A percentile compares a stretch with the other conserved stretches of the same genome.
phyloP scores from a whole-genome alignment of 495 filamentous ascomycete genomes.

The Umbilicaria muhlenbergii region DNA sequence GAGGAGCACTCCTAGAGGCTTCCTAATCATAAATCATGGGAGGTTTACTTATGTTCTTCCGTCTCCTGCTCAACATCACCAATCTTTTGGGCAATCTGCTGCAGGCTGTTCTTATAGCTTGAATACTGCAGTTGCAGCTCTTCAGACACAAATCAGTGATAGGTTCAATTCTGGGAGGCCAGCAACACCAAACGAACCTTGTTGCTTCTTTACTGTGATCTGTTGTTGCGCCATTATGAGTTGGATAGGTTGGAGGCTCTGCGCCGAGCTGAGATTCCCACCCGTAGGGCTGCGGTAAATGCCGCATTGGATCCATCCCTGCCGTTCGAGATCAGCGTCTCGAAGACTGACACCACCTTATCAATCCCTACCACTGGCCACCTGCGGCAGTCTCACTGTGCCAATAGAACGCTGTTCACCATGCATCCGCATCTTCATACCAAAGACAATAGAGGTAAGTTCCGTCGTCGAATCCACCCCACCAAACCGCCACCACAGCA shows the following conservation, averaged over 20 bases:
- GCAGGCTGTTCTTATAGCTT: constrained; percentile 90
- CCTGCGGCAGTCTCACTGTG: not conserved
- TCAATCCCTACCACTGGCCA: not conserved
- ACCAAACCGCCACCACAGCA: not conserved
- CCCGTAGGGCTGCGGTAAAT: not conserved
- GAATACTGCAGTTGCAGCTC: constrained; percentile 89
- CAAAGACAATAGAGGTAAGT: constrained; percentile 69
- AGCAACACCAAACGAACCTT: constrained; percentile 40
- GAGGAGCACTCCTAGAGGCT: too few relatives aligned
- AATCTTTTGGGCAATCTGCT: constrained; percentile 88
- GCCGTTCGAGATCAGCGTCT: too few relatives aligned
- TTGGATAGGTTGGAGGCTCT: not conserved
- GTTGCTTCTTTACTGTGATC: constrained; percentile 55
- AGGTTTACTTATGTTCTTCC: constrained; percentile 88
- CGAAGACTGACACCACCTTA: not conserved
- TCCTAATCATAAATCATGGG: not conserved
- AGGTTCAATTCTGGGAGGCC: not conserved
- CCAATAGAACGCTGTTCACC: not conserved
- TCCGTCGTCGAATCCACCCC: not conserved
- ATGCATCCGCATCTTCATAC: constrained; percentile 98
- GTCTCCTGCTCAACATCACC: constrained; percentile 93
- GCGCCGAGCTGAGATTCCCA: not conserved
- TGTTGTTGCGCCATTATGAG: constrained; percentile 23
- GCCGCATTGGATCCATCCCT: not conserved
- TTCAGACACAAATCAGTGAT: constrained; percentile 21